Conservation (phyloP, 371 early-diverging fungal species). For the Actinomucor elegans region DNA sequence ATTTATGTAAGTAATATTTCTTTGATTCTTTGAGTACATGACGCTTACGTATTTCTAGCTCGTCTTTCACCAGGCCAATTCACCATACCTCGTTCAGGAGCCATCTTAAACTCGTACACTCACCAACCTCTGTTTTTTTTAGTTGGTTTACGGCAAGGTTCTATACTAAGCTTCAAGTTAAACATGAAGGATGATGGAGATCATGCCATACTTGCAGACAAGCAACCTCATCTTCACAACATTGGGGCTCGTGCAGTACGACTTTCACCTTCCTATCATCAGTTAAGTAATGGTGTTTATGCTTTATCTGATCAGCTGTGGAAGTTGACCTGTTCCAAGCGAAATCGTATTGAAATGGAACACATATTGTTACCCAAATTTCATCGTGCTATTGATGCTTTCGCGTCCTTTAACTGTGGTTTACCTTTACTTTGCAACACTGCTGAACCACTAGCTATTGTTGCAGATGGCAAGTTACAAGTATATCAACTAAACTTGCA, state of each 20-base stretch:
- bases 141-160: slow-evolving; percentile 15
- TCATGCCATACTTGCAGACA: neutral
- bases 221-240: neutral
- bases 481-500: slow-evolving; percentile 4
- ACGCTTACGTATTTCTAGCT: no score
- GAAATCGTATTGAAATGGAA: slow-evolving; percentile 16
- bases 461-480: slow-evolving; percentile 26
- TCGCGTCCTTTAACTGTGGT: slow-evolving; percentile 16
- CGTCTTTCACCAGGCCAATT: neutral
- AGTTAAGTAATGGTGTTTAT: slow-evolving; percentile 4
- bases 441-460: slow-evolving; percentile 13
- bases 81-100: slow-evolving; percentile 7
- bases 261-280: neutral
- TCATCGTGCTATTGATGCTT: slow-evolving; percentile 4
- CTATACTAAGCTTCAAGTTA: slow-evolving; percentile 12
- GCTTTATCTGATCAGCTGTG: slow-evolving; percentile 29
- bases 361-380: slow-evolving; percentile 16
- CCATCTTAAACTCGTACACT: neutral
- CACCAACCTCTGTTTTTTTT: neutral
- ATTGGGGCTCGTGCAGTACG: slow-evolving; percentile 11
- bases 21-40: no score
- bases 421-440: neutral
- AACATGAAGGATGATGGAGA: no score
- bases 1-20: slow-evolving; percentile 11
- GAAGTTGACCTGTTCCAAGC: slow-evolving; percentile 15